These are phyloP conservation scores for Trifolium dubium DNA, from an alignment of 306 rosid genomes.

Conservation along the genomic window DNA sequence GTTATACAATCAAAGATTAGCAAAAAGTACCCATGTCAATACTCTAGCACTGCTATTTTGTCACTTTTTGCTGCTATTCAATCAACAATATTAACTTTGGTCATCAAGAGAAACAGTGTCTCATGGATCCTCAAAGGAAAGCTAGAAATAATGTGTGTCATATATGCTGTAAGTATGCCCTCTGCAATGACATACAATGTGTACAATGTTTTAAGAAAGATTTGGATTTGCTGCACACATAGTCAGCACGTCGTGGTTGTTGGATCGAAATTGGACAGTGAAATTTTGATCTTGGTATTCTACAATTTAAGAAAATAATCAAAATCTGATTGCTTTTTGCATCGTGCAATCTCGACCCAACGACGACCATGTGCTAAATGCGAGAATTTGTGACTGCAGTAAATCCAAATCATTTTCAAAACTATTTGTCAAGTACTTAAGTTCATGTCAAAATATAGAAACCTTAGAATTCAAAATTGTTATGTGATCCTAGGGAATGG, in stretches of 20 bases:
- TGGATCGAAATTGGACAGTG: neutral
- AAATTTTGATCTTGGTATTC: neutral
- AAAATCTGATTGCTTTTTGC: neutral
- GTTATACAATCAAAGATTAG: slow-evolving; percentile 77
- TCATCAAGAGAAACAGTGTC: slow-evolving; percentile 51
- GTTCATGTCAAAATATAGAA: neutral
- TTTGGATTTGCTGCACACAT: neutral
- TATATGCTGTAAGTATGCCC: slow-evolving; percentile 68
- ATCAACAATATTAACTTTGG: slow-evolving; percentile 60
- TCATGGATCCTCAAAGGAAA: slow-evolving; percentile 69
- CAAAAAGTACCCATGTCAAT: slow-evolving; percentile 68
- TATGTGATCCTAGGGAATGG: slow-evolving; percentile 65
- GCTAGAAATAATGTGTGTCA: slow-evolving; percentile 60
- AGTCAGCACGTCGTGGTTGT: neutral
- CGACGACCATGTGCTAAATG: neutral
- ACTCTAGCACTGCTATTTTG: slow-evolving; percentile 81
- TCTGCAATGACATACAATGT: slow-evolving; percentile 14
- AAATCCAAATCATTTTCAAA: neutral
- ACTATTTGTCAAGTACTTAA: neutral
- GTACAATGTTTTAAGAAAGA: neutral
- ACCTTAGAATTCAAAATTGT: slow-evolving; percentile 18
- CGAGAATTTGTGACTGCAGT: neutral
- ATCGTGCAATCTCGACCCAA: neutral
- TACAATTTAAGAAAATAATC: neutral
- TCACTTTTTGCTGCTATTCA: slow-evolving; percentile 75